A percentile compares a stretch with the other conserved stretches of the same genome.
Conservation (phyloP, 2,329 filamentous ascomycete genomes). For the Teratosphaeriaceae sp. region DNA sequence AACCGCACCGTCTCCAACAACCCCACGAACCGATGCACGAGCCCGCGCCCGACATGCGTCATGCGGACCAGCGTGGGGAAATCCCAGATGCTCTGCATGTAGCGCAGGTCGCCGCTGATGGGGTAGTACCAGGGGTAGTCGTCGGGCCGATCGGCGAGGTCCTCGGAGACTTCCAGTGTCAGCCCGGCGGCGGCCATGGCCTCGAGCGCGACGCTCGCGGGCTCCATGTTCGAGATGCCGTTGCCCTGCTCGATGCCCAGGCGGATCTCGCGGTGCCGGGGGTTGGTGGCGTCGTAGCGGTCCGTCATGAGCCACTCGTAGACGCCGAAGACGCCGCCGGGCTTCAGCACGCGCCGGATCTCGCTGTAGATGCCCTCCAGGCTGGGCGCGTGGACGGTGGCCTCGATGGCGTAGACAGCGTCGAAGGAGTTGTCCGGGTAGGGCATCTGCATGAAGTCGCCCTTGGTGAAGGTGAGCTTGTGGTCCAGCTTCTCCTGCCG, state of each 20-base stretch:
- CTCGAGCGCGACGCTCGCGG: slow-evolving; percentile 67
- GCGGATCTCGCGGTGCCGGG: slow-evolving; percentile 80
- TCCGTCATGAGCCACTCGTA: slow-evolving; percentile 99
- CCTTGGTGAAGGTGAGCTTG: slow-evolving; percentile 84
- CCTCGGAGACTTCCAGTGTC: slow-evolving; percentile 73
- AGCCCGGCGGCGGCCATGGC: slow-evolving; percentile 89
- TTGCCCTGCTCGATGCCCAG: slow-evolving; percentile 93
- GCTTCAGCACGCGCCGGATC: slow-evolving; percentile 93
- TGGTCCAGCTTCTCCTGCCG: slow-evolving; percentile 70
- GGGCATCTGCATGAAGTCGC: slow-evolving; percentile 98
- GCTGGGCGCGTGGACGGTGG: slow-evolving; percentile 87
- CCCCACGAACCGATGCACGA: slow-evolving; percentile 72
- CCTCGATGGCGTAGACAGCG: slow-evolving; percentile 94
- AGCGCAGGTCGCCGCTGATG: slow-evolving; percentile 73
- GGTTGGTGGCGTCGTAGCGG: slow-evolving; percentile 81
- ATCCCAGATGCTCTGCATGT: slow-evolving; percentile 74
- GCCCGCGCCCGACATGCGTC: slow-evolving; percentile 72
- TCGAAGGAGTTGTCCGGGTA: slow-evolving; percentile 92
- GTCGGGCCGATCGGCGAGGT: slow-evolving; percentile 72
- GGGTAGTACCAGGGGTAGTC: slow-evolving; percentile 90
- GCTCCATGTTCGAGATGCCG: slow-evolving; percentile 97
- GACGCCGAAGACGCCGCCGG: slow-evolving; percentile 89
- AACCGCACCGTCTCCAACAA: slow-evolving; percentile 66
- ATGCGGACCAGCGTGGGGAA: slow-evolving; percentile 79
- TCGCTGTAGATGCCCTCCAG: slow-evolving; percentile 89